Percentiles rank a stretch among this genome's conserved stretches.
Conservation (phyloP, 768 basidiomycete genomes). For the Lentinula lateritia region DNA sequence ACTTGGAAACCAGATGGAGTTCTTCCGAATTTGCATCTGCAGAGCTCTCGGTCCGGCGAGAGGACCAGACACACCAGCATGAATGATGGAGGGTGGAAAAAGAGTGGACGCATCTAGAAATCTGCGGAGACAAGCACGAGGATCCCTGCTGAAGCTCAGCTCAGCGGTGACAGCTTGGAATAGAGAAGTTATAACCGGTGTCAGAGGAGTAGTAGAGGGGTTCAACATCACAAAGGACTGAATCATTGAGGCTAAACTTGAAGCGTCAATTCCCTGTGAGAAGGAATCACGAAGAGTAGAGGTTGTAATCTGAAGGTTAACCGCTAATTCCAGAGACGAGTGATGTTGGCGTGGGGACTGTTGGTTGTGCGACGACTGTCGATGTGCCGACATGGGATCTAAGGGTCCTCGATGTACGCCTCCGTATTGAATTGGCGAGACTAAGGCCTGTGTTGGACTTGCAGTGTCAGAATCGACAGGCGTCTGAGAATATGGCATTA, state of each 20-base stretch:
- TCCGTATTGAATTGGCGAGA: slow-evolving; percentile 36
- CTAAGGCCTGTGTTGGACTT: slow-evolving; percentile 22
- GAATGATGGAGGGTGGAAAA: slow-evolving; percentile 40
- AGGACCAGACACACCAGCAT: slow-evolving; percentile 52
- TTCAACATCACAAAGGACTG: slow-evolving; percentile 42
- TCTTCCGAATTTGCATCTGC: slow-evolving; percentile 53
- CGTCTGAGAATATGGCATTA: slow-evolving; percentile 34
- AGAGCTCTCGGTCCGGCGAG: slow-evolving; percentile 52
- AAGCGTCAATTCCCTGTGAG: slow-evolving; percentile 35
- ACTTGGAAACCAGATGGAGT: slow-evolving; percentile 46
- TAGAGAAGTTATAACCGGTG: slow-evolving; percentile 43
- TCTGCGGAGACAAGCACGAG: slow-evolving; percentile 38
- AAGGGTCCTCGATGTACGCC: slow-evolving; percentile 27
- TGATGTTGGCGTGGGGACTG: slow-evolving; percentile 5
- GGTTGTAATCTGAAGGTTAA: slow-evolving; percentile 20
- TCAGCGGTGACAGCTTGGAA: slow-evolving; percentile 48
- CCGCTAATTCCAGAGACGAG: slow-evolving; percentile 12
- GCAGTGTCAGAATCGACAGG: slow-evolving; percentile 31
- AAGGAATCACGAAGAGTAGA: slow-evolving; percentile 25
- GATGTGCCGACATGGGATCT: slow-evolving; percentile 3
- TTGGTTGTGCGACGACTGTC: slow-evolving; percentile 11
- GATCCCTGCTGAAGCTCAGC: slow-evolving; percentile 28
- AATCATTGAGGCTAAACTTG: slow-evolving; percentile 49
- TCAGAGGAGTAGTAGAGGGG: slow-evolving; percentile 45
- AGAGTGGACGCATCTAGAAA: slow-evolving; percentile 48